Evolutionary conservation across 805 yeast species (phyloP).

Genomic region (Kluyveromyces starmeri): DNA sequence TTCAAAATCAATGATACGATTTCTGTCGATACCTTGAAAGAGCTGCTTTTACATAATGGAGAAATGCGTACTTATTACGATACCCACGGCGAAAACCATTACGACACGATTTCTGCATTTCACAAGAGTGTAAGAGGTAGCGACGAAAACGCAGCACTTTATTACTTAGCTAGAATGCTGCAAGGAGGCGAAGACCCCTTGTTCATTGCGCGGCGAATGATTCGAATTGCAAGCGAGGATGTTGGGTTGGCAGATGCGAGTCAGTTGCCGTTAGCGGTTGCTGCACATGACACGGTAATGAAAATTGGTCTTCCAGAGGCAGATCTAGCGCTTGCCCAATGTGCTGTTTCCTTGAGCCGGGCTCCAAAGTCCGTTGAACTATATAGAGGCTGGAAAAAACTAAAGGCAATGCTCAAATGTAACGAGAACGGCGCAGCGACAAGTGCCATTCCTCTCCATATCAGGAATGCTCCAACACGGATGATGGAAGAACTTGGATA

Average conservation of each 20-base stretch:
- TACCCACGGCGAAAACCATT: slow-evolving; percentile 82
- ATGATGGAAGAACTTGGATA: slow-evolving; percentile 87
- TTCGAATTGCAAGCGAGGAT: slow-evolving; percentile 92
- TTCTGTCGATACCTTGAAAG: neutral
- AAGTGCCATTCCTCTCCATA: slow-evolving; percentile 58
- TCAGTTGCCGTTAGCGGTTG: slow-evolving; percentile 76
- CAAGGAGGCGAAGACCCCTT: slow-evolving; percentile 91
- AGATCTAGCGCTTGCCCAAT: slow-evolving; percentile 80
- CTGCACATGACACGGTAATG: slow-evolving; percentile 80
- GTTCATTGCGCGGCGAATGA: slow-evolving; percentile 83
- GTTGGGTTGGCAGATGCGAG: slow-evolving; percentile 78
- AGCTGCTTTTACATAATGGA: neutral
- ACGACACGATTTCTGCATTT: slow-evolving; percentile 91
- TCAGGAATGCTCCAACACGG: slow-evolving; percentile 90
- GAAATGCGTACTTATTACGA: slow-evolving; percentile 45
- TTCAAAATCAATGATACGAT: slow-evolving; percentile 23
- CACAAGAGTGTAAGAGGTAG: slow-evolving; percentile 90
- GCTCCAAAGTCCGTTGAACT: slow-evolving; percentile 83
- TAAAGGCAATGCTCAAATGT: slow-evolving; percentile 48
- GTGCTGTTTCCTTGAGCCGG: slow-evolving; percentile 80
- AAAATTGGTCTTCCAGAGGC: slow-evolving; percentile 94
- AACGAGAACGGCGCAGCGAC: slow-evolving; percentile 43
- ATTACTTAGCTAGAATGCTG: slow-evolving; percentile 80
- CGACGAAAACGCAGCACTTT: slow-evolving; percentile 82
- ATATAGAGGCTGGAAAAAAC: slow-evolving; percentile 66